Conservation (phyloP, 345 rosid species). For the Orychophragmus violaceus region DNA sequence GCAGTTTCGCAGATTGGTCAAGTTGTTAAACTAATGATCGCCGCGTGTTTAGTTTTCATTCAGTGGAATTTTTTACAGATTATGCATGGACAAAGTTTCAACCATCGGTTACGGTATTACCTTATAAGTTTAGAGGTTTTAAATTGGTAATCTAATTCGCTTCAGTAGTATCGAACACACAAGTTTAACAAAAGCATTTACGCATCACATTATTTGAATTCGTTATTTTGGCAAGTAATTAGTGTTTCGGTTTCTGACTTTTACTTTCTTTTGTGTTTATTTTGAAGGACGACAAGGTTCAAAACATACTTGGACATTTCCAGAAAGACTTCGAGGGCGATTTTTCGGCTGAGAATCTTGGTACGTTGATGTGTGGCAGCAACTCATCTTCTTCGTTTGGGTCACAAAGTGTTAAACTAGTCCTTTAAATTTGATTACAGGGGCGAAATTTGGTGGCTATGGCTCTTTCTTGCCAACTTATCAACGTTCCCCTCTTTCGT, state of each 20-base stretch:
- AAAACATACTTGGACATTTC: background rate
- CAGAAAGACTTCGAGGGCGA: background rate
- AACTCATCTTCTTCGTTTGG: background rate
- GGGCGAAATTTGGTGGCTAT: background rate
- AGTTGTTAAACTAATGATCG: background rate
- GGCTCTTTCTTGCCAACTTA: background rate
- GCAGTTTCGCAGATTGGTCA: background rate
- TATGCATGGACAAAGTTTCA: background rate
- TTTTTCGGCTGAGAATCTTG: background rate
- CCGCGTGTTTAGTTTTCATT: background rate
- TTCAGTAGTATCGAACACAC: background rate
- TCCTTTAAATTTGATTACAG: background rate
- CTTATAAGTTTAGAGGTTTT: background rate
- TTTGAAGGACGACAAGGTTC: background rate
- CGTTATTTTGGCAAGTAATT: background rate
- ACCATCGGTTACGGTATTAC: background rate
- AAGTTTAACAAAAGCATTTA: background rate
- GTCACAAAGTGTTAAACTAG: background rate
- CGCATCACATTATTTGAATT: background rate
- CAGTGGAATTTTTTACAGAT: too few relatives aligned
- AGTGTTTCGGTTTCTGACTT: background rate
- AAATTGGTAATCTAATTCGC: background rate
- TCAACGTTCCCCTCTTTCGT: background rate
- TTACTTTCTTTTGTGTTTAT: background rate
- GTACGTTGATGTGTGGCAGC: background rate